Conservation (phyloP, 768 basidiomycete species). For the Leccinum subtestaceum region DNA sequence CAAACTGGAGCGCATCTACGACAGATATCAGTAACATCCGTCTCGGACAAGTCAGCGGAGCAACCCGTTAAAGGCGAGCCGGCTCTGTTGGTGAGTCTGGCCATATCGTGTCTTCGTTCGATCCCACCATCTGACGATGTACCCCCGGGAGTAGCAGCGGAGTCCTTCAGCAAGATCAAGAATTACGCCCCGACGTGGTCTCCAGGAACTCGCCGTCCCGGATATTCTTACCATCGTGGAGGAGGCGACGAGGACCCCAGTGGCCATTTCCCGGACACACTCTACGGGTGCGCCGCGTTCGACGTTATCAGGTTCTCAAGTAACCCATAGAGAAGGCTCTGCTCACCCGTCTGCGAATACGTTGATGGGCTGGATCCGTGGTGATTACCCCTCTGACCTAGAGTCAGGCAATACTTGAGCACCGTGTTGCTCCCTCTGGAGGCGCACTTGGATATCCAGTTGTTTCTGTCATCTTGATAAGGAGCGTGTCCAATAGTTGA, state of each 20-base stretch:
- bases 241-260: constrained; percentile 3
- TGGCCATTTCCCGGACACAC: background rate
- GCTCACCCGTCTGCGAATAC: background rate
- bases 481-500: background rate
- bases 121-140: background rate
- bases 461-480: no score
- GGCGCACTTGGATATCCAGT: background rate
- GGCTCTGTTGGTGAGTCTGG: background rate
- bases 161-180: background rate
- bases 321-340: background rate
- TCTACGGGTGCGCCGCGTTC: background rate
- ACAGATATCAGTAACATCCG: background rate
- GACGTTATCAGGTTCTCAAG: background rate
- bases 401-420: background rate
- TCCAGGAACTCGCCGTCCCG: background rate
- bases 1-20: background rate
- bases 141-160: background rate
- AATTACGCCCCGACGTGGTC: background rate
- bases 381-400: background rate
- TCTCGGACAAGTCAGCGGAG: background rate
- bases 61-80: background rate
- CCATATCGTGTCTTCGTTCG: background rate
- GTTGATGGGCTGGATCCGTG: constrained; percentile 2
- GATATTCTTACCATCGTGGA: constrained; percentile 11
- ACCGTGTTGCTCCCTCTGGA: background rate